These are phyloP conservation scores for Candida silvicultrix DNA, from an alignment of 805 yeast genomes.

Conservation along the genomic window DNA sequence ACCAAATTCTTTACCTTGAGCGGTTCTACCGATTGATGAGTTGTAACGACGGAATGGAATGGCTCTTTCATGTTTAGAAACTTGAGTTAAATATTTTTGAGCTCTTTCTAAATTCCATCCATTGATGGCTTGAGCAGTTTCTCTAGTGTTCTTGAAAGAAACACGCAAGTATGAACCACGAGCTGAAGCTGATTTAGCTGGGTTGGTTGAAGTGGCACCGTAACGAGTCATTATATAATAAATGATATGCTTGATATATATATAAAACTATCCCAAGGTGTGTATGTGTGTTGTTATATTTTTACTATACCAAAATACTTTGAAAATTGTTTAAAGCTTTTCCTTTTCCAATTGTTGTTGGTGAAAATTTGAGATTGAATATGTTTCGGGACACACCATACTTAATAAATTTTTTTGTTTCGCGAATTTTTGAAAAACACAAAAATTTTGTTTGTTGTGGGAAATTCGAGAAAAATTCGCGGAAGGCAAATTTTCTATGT, in stretches of 20 bases:
- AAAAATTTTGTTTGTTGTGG: no score
- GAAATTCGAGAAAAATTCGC: no score
- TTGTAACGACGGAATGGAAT: constrained; percentile 98
- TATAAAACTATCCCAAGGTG: no score
- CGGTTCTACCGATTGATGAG: constrained; percentile 97
- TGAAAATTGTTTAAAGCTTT: background rate
- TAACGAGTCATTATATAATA: constrained; percentile 94
- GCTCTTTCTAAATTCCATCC: constrained; percentile 98
- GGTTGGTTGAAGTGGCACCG: constrained; percentile 99
- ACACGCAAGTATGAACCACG: constrained; percentile 99
- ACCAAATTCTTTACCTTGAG: constrained; percentile 99
- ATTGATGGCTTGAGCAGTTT: constrained; percentile 95
- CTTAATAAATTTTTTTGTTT: background rate
- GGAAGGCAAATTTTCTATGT: no score
- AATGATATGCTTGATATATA: no score
- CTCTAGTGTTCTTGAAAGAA: constrained; percentile 99
- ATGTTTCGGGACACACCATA: background rate
- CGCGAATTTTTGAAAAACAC: background rate
- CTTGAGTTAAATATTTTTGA: constrained; percentile 91
- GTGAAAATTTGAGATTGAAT: background rate
- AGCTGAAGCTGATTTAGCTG: constrained; percentile 98
- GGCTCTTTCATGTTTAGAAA: constrained; percentile 97
- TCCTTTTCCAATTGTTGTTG: background rate
- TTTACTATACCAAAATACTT: no score
- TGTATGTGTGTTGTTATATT: no score